These are phyloP conservation scores for Trifolium pratense DNA, from an alignment of 306 rosid genomes.

Conservation along the genomic window DNA sequence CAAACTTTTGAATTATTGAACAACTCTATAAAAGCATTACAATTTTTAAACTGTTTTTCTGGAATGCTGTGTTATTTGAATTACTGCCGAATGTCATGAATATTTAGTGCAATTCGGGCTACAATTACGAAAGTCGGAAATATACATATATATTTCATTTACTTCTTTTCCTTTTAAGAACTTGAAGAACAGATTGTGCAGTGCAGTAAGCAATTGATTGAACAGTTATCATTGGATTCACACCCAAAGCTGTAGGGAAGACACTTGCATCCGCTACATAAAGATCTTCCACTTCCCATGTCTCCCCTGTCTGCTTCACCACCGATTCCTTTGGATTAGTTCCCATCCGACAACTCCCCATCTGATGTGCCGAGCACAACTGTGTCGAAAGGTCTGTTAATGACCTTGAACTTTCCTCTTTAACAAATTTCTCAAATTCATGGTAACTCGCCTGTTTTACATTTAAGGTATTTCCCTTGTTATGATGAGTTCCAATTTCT, in stretches of 20 bases:
- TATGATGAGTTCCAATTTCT: constrained; percentile 84
- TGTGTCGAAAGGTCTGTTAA: constrained; percentile 55
- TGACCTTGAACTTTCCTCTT: constrained; percentile 73
- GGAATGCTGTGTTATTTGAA: constrained; percentile 16
- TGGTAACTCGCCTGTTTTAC: constrained; percentile 55
- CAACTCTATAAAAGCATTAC: background rate
- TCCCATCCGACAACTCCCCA: constrained; percentile 93
- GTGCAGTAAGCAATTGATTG: constrained; percentile 86
- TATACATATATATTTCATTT: background rate
- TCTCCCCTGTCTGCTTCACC: constrained; percentile 73
- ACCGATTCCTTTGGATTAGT: constrained; percentile 53
- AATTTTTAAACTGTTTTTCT: background rate
- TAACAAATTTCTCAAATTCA: constrained; percentile 73
- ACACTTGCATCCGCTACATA: constrained; percentile 82
- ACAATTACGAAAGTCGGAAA: constrained; percentile 7
- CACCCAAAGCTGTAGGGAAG: constrained; percentile 85
- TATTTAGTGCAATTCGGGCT: constrained; percentile 22
- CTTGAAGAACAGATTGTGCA: constrained; percentile 73
- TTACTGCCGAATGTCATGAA: constrained; percentile 33
- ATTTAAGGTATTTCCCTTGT: constrained; percentile 57
- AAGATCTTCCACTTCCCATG: constrained; percentile 83
- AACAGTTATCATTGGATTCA: constrained; percentile 87
- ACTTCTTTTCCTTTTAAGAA: constrained; percentile 59
- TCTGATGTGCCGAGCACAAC: constrained; percentile 82
- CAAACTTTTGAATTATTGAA: background rate